Percentiles rank a stretch among this genome's conserved stretches.
phyloP scores from a whole-genome alignment of 805 yeast species.

The Tetrapisispora namnaoensis region DNA sequence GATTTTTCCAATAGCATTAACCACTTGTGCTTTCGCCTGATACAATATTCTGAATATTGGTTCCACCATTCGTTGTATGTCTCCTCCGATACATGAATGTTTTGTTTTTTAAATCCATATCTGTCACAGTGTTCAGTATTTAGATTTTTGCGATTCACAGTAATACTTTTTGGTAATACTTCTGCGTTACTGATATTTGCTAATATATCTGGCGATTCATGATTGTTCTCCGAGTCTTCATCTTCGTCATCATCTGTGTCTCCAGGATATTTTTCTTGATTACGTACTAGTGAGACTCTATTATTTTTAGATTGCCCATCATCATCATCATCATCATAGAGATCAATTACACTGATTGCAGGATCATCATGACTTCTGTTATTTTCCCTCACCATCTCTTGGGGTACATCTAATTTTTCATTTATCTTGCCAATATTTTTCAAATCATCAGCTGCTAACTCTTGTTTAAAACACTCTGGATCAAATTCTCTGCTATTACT shows the following conservation, averaged over 20 bases:
- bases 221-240: background rate
- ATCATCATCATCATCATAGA: slow-evolving; percentile 28
- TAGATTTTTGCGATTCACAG: background rate
- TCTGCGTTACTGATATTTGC: background rate
- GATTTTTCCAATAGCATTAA: slow-evolving; percentile 48
- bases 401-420: background rate
- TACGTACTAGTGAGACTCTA: background rate
- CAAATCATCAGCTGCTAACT: background rate
- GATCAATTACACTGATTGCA: slow-evolving; percentile 30
- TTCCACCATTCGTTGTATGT: slow-evolving; percentile 71
- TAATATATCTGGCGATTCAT: background rate
- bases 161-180: background rate
- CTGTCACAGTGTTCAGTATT: slow-evolving; percentile 42
- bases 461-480: background rate
- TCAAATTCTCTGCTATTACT: background rate
- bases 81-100: slow-evolving; percentile 39
- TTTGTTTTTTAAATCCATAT: slow-evolving; percentile 77
- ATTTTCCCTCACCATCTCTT: background rate
- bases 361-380: slow-evolving; percentile 16
- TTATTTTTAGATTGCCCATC: slow-evolving; percentile 8
- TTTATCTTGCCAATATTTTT: background rate
- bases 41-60: slow-evolving; percentile 52
- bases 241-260: slow-evolving; percentile 4
- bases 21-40: slow-evolving; percentile 73
- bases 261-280: slow-evolving; percentile 5